Conservation (phyloP, 2,329 filamentous ascomycete genomes). For the Pseudogymnoascus destructans region DNA sequence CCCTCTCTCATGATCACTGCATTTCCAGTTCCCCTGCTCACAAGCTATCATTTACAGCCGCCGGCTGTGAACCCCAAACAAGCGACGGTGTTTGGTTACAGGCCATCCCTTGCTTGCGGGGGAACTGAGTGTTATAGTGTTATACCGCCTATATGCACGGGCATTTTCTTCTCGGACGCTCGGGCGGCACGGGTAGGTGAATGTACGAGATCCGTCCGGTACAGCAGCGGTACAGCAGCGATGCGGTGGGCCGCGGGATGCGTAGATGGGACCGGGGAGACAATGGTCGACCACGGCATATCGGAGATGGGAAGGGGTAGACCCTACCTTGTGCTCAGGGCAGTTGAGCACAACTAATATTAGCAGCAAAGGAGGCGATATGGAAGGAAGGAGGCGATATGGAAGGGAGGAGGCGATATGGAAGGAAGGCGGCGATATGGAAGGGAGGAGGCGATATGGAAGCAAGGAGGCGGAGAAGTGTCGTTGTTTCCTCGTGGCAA, state of each 20-base stretch:
- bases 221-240: neutral
- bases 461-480: neutral
- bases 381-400: conserved; percentile 6
- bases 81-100: neutral
- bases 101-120: neutral
- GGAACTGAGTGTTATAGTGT: neutral
- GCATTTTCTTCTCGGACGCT: neutral
- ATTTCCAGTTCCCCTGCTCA: neutral
- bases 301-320: neutral
- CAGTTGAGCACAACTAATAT: neutral
- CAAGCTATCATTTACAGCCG: neutral
- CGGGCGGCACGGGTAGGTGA: neutral
- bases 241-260: neutral
- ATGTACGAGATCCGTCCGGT: neutral
- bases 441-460: conserved; percentile 5
- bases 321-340: neutral
- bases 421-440: conserved; percentile 4
- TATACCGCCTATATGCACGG: neutral
- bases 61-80: neutral
- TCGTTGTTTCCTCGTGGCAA: neutral
- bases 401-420: neutral
- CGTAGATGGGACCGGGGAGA: neutral
- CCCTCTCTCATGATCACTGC: neutral
- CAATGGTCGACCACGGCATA: neutral
- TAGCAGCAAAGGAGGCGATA: too few relatives aligned